These are phyloP conservation scores for Cnidoscolus chayamansa DNA, from an alignment of 441 rosid species.

Conservation along the genomic window DNA sequence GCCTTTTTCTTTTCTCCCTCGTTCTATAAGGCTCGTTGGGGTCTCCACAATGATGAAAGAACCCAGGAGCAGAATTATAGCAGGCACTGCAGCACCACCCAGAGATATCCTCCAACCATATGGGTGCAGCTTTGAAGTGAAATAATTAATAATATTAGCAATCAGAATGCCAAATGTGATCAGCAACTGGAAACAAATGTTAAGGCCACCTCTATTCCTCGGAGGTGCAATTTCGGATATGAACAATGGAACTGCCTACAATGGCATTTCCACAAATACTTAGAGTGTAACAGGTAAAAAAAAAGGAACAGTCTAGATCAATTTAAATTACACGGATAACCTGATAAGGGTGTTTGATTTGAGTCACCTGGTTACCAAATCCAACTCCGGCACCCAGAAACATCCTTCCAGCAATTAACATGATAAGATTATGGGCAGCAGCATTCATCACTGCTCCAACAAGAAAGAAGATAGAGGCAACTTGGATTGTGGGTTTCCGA, in stretches of 20 bases:
- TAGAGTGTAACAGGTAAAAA: neutral
- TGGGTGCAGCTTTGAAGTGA: conserved; percentile 39
- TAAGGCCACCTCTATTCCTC: conserved; percentile 56
- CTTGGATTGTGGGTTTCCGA: conserved; percentile 42
- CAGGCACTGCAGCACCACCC: conserved; percentile 65
- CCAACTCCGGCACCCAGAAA: conserved; percentile 58
- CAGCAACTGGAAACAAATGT: conserved; percentile 60
- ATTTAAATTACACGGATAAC: neutral
- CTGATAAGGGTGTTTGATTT: neutral
- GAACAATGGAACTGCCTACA: conserved; percentile 74
- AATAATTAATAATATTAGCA: conserved; percentile 52
- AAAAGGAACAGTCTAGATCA: too few relatives aligned
- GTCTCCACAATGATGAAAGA: conserved; percentile 63
- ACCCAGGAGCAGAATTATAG: conserved; percentile 54
- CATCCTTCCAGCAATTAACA: conserved; percentile 51
- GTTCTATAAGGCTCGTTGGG: conserved; percentile 65
- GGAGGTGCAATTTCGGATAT: conserved; percentile 80
- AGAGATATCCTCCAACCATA: conserved; percentile 68
- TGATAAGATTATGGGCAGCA: conserved; percentile 34
- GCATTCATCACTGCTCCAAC: conserved; percentile 39
- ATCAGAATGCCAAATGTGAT: conserved; percentile 61
- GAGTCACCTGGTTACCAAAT: conserved; percentile 58
- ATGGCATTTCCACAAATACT: conserved; percentile 5
- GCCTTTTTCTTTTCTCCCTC: conserved; percentile 50
- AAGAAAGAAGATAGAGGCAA: conserved; percentile 47